Conservation (phyloP, 192 early-diverging fungal species). For the Coemansia sp. region DNA sequence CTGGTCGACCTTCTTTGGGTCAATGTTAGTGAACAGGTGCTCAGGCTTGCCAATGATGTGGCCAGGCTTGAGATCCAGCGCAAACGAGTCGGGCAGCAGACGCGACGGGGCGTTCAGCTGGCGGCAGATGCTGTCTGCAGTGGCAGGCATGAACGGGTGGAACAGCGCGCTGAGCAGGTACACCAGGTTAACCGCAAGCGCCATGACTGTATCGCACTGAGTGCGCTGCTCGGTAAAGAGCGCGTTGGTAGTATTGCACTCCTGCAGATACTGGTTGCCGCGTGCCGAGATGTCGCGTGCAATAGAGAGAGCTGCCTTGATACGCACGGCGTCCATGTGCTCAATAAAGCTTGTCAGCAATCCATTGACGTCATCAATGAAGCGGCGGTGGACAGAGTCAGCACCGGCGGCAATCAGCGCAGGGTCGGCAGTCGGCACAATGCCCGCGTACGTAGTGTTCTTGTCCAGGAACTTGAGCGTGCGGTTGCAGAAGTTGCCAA, state of each 20-base stretch:
- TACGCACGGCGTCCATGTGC: slow-evolving; percentile 77
- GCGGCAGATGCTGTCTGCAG: slow-evolving; percentile 71
- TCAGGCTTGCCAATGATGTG: slow-evolving; percentile 84
- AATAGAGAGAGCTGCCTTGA: slow-evolving; percentile 75
- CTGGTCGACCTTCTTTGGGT: slow-evolving; percentile 78
- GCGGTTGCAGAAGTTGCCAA: slow-evolving; percentile 98
- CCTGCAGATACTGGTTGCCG: slow-evolving; percentile 95
- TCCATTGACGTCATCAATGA: slow-evolving; percentile 82
- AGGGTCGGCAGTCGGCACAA: slow-evolving; percentile 64
- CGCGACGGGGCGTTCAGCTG: slow-evolving; percentile 85
- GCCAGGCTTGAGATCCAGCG: slow-evolving; percentile 73
- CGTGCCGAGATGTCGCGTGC: slow-evolving; percentile 94
- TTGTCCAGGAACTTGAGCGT: slow-evolving; percentile 84
- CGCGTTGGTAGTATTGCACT: slow-evolving; percentile 86
- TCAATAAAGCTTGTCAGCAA: slow-evolving; percentile 76
- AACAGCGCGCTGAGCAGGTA: slow-evolving; percentile 87
- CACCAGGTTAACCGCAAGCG: slow-evolving; percentile 78
- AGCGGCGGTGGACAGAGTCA: slow-evolving; percentile 62
- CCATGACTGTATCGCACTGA: slow-evolving; percentile 86
- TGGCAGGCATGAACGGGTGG: slow-evolving; percentile 91
- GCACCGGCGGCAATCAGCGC: slow-evolving; percentile 48
- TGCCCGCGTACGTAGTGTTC: slow-evolving; percentile 84
- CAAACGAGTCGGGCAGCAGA: slow-evolving; percentile 73
- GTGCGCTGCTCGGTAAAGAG: slow-evolving; percentile 75
- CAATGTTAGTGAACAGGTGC: slow-evolving; percentile 90